Evolutionary conservation across 495 filamentous ascomycete species (phyloP).

Genomic region (Trichoderma reesei): DNA sequence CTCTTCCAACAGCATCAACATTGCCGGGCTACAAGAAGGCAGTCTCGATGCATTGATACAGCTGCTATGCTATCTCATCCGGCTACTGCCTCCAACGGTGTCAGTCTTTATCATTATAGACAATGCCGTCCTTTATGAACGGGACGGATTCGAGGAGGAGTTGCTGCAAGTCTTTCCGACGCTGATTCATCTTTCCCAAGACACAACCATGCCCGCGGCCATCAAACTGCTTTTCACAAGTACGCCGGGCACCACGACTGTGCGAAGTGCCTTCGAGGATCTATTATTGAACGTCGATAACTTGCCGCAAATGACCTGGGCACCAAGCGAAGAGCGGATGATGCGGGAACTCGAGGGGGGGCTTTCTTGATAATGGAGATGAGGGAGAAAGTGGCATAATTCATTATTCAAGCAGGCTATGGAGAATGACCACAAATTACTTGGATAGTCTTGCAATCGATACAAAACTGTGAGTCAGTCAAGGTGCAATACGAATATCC

Average conservation of each 20-base stretch:
- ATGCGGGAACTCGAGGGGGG: not conserved
- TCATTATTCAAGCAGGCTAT: not conserved
- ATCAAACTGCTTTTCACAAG: not conserved
- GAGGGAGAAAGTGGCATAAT: no score
- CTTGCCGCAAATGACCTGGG: slow-evolving; percentile 1
- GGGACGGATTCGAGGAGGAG: not conserved
- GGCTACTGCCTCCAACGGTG: not conserved
- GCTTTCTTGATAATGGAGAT: not conserved
- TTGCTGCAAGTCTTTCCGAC: not conserved
- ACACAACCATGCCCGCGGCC: not conserved
- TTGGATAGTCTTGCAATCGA: not conserved
- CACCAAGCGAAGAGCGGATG: slow-evolving; percentile 4
- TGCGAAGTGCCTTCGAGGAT: not conserved
- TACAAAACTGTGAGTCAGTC: no score
- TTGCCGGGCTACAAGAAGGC: not conserved
- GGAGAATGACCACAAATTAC: not conserved
- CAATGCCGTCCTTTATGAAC: not conserved
- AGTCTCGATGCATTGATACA: not conserved
- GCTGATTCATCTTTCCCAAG: not conserved
- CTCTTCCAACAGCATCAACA: not conserved
- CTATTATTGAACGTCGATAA: not conserved
- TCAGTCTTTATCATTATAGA: not conserved
- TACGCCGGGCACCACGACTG: not conserved
- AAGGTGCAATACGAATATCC: no score
- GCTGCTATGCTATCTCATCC: not conserved